Evolutionary conservation across 1,284 basidiomycete genomes (phyloP).

Genomic region (Ustilago curta): DNA sequence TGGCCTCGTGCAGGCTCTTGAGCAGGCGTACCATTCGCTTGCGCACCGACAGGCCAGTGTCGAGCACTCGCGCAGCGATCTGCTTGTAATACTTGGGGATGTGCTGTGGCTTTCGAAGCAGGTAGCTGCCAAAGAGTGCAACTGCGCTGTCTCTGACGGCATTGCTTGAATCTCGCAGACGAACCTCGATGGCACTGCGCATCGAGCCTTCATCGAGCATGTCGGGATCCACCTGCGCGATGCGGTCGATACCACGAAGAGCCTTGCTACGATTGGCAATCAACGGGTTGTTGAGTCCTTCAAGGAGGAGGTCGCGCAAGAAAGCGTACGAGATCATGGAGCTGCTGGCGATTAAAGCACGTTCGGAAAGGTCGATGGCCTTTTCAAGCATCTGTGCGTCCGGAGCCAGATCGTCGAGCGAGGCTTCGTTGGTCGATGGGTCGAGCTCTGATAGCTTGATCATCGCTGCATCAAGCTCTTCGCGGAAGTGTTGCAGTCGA

Average conservation of each 20-base stretch:
- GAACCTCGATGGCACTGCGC: slow-evolving; percentile 79
- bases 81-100: slow-evolving; percentile 85
- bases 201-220: slow-evolving; percentile 50
- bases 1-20: slow-evolving; percentile 81
- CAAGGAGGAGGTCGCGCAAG: slow-evolving; percentile 50
- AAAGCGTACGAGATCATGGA: slow-evolving; percentile 50
- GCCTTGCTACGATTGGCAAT: slow-evolving; percentile 63
- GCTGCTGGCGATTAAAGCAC: slow-evolving; percentile 43
- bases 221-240: slow-evolving; percentile 51
- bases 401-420: slow-evolving; percentile 13
- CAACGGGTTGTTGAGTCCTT: slow-evolving; percentile 48
- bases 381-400: slow-evolving; percentile 33
- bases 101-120: slow-evolving; percentile 85
- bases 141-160: slow-evolving; percentile 95
- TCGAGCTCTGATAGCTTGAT: slow-evolving; percentile 36
- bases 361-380: slow-evolving; percentile 41
- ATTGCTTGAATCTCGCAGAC: slow-evolving; percentile 88
- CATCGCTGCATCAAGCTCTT: slow-evolving; percentile 44
- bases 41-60: slow-evolving; percentile 89
- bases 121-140: slow-evolving; percentile 93
- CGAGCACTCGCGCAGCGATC: slow-evolving; percentile 88
- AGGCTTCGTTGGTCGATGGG: slow-evolving; percentile 13
- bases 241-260: slow-evolving; percentile 56
- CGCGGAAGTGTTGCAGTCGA: slow-evolving; percentile 34
- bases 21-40: slow-evolving; percentile 95